Conservation (phyloP, 2,329 filamentous ascomycete genomes). For the Pezicula radicicola region DNA sequence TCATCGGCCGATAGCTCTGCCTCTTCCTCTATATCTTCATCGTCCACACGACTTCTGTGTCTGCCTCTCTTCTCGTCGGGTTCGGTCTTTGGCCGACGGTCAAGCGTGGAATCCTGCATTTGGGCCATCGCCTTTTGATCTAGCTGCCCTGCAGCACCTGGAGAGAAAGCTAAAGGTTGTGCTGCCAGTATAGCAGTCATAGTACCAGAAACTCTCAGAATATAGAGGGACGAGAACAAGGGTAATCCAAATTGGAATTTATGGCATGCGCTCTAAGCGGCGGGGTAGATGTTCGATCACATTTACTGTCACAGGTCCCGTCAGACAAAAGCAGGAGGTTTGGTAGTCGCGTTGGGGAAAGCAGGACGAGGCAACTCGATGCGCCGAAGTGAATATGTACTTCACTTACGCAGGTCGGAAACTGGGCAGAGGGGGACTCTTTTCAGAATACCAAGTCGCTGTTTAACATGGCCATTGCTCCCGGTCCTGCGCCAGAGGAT, state of each 20-base stretch:
- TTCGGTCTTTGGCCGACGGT: constrained; percentile 19
- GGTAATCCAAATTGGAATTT: neutral
- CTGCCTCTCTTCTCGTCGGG: constrained; percentile 27
- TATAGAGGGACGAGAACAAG: neutral
- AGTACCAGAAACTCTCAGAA: constrained; percentile 11
- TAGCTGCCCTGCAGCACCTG: constrained; percentile 21
- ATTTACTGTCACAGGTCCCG: neutral
- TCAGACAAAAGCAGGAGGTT: neutral
- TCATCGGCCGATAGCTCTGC: constrained; percentile 21
- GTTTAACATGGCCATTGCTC: neutral
- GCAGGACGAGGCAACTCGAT: too few species aligned
- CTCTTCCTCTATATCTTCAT: constrained; percentile 18
- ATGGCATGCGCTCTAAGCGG: neutral
- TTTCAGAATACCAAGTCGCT: neutral
- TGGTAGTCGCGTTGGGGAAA: too few species aligned
- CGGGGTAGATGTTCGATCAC: neutral
- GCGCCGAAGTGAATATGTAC: too few species aligned
- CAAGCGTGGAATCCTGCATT: constrained; percentile 18
- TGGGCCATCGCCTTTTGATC: constrained; percentile 19
- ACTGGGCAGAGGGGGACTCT: too few species aligned
- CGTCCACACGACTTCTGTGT: constrained; percentile 24
- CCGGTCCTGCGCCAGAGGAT: neutral
- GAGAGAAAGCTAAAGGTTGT: constrained; percentile 20
- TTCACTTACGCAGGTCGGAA: too few species aligned
- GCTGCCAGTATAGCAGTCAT: constrained; percentile 30